A percentile compares a stretch with the other conserved stretches of the same genome.
phyloP scores from a whole-genome alignment of 176 grass and related monocot genomes.

The maize (Zea mays) region Zm-B73-REFERENCE-NAM-5.0 NC_050096.1:164515501-164516000 shows the following conservation, averaged over 20 bases:
- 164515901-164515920: no score
- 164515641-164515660: not conserved
- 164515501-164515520: not conserved
- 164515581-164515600: not conserved
- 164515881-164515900: no score
- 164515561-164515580: not conserved
- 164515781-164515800: not conserved
- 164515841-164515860: no score
- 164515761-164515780: not conserved
- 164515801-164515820: not conserved
- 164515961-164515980: no score
- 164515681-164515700: not conserved
- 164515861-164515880: no score
- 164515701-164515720: not conserved
- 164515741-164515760: not conserved
- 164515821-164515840: no score
- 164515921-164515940: no score
- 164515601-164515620: not conserved
- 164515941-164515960: no score
- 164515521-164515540: not conserved
- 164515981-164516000: no score
- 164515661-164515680: not conserved
- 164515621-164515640: no score
- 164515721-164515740: no score
- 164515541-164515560: not conserved